Percentiles rank a stretch among this genome's conserved stretches.
These are phyloP conservation scores for Thelonectria rubi DNA, from an alignment of 2,329 filamentous ascomycete genomes.

Conservation along the genomic window DNA sequence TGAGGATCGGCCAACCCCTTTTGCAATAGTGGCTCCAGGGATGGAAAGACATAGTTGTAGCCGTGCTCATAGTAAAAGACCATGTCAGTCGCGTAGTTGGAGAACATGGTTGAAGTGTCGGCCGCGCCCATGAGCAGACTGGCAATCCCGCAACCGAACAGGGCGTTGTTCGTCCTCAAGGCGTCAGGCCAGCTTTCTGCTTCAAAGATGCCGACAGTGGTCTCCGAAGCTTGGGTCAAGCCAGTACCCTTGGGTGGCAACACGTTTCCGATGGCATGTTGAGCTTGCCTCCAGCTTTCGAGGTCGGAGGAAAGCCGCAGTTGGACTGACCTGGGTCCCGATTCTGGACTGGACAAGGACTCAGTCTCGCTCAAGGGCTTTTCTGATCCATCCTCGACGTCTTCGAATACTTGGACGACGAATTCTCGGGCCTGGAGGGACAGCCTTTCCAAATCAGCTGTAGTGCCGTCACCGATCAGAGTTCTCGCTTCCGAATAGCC, in stretches of 20 bases:
- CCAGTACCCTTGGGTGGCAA: constrained; percentile 35
- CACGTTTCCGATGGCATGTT: constrained; percentile 33
- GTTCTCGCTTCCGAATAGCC: constrained; percentile 36
- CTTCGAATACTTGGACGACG: constrained; percentile 33
- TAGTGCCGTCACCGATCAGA: constrained; percentile 30
- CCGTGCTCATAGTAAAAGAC: constrained; percentile 38
- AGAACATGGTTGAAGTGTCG: constrained; percentile 36
- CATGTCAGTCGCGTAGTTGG: constrained; percentile 39
- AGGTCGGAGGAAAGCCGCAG: constrained; percentile 34
- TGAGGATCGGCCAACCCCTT: constrained; percentile 32
- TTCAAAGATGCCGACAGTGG: constrained; percentile 26
- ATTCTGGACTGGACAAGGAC: constrained; percentile 22
- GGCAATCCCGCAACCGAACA: constrained; percentile 38
- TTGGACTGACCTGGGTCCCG: constrained; percentile 25
- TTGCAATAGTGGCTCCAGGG: constrained; percentile 32
- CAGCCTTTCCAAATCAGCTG: constrained; percentile 27
- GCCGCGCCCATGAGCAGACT: constrained; percentile 38
- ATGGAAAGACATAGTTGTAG: constrained; percentile 39
- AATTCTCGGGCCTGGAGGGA: constrained; percentile 31
- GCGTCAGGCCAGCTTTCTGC: constrained; percentile 36
- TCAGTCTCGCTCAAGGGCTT: constrained; percentile 6
- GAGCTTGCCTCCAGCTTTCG: constrained; percentile 32
- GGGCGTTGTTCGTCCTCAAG: constrained; percentile 35
- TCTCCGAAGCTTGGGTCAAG: constrained; percentile 27
- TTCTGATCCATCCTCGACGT: constrained; percentile 28